These are phyloP conservation scores for Wickerhamiella sergipiensis DNA, from an alignment of 805 yeast species.

Conservation along the genomic window DNA sequence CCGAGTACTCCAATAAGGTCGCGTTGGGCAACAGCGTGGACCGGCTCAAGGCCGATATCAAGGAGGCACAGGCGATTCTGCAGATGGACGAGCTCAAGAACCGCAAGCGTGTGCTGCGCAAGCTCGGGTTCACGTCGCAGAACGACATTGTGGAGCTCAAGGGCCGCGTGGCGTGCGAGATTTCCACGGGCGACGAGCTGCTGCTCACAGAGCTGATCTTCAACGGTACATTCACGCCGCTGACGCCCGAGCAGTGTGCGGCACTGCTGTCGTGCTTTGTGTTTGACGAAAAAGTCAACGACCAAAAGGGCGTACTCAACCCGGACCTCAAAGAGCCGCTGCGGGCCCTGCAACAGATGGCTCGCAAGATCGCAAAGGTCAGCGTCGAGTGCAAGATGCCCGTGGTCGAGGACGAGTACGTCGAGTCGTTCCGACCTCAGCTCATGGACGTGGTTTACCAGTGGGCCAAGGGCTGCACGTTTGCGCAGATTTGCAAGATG, in stretches of 20 bases:
- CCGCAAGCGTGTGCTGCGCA: constrained; percentile 82
- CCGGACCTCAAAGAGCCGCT: constrained; percentile 90
- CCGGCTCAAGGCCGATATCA: constrained; percentile 46
- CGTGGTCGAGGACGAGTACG: constrained; percentile 79
- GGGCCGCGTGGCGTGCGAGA: constrained; percentile 96
- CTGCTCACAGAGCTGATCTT: constrained; percentile 89
- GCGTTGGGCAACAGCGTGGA: constrained; percentile 46
- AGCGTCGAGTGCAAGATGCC: constrained; percentile 84
- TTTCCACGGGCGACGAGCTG: constrained; percentile 62
- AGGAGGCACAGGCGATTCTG: constrained; percentile 78
- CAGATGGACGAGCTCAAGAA: constrained; percentile 89
- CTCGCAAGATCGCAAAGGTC: constrained; percentile 76
- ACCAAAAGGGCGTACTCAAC: constrained; percentile 60
- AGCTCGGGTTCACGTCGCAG: constrained; percentile 78
- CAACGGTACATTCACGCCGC: constrained; percentile 86
- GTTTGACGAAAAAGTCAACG: constrained; percentile 86
- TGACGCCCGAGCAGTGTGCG: constrained; percentile 82
- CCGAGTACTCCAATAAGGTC: constrained; percentile 51
- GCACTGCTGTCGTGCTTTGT: constrained; percentile 88
- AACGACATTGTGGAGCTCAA: constrained; percentile 86
- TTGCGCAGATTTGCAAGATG: constrained; percentile 96
- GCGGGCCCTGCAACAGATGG: constrained; percentile 80
- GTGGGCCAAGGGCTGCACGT: constrained; percentile 94
- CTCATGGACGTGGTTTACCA: constrained; percentile 93
- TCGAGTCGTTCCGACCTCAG: constrained; percentile 82